A percentile compares a stretch with the other conserved stretches of the same genome.
Conservation (phyloP, 441 rosid genomes). For the Arabidopsis lyrata region DNA sequence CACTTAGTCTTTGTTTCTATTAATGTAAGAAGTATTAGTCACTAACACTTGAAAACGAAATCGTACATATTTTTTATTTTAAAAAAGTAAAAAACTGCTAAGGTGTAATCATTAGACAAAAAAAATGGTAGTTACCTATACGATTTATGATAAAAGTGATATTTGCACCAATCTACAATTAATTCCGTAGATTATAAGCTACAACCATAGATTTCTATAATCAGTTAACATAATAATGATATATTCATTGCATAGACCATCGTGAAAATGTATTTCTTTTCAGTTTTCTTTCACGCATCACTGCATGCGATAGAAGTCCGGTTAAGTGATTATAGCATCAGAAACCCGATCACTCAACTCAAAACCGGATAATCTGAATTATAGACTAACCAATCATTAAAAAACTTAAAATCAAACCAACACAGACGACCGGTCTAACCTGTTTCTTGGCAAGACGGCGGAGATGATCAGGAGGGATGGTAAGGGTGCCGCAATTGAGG, state of each 20-base stretch:
- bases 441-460: constrained; percentile 81
- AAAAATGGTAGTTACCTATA: too few species aligned
- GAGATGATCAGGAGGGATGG: constrained; percentile 60
- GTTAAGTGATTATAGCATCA: not conserved
- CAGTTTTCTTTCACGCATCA: not conserved
- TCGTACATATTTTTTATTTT: too few species aligned
- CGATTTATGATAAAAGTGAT: too few species aligned
- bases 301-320: not conserved
- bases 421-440: constrained; percentile 36
- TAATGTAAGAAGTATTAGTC: too few species aligned
- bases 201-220: not conserved
- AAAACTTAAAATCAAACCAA: constrained; percentile 3
- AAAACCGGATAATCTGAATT: not conserved
- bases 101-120: too few species aligned
- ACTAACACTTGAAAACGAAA: too few species aligned
- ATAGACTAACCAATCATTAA: not conserved
- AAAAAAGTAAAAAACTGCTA: too few species aligned
- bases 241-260: too few species aligned
- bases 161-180: too few species aligned
- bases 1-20: too few species aligned
- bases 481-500: constrained; percentile 62
- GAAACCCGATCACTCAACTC: not conserved
- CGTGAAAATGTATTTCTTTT: not conserved
- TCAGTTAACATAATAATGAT: too few species aligned
- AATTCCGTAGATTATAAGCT: not conserved